Evolutionary conservation across 1,284 basidiomycete genomes (phyloP), one percentile per base, ranked within the genome.

Genomic region (Pulveroboletus sp.): DNA sequence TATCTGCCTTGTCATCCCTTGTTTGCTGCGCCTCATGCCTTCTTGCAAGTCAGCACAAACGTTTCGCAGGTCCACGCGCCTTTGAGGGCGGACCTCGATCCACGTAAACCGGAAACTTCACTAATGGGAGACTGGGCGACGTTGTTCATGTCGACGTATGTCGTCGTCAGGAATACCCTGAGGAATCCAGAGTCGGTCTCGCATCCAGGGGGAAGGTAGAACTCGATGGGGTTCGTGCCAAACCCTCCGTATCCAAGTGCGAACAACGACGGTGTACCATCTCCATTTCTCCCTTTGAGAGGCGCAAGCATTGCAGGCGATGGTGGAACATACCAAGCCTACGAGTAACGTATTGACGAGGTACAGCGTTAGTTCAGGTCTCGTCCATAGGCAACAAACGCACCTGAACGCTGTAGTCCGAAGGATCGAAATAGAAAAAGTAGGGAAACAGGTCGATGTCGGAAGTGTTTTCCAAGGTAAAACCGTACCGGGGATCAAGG

Each of bases 401-500:
- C 3, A 68, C 64, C 15, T 59, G 45, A 26, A 68, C 17, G 35
- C 54, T 46, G 6, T 68, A 66, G 40, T 68, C 64, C 6, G 56
- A 66, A 7, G 66, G 66, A 11, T 65, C 66, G 20, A 65, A 63
- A 43, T 68, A 65, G 52, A 68, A 65, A 22, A 65, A 18, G 45
- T 68, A 65, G 15, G 66, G 64, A 11, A 65, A 65, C 4, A 68
- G 49, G 40, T 68, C 62, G 24, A 51, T 52, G 0, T 59, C 43
- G n/a, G 64, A 68, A 22, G 0, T 31, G 43, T 65, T 65, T 44
- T 65, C 57, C 46, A 67, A 47, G 28, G 62, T 65, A n/a, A 65
- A 43, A 14, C 64, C 45, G 20, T 68, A 68, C 10, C 9, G 43
- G 5, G 22, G 8, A 4, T 46, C 24, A 9, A 67, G 45, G 26